Conservation (phyloP, 768 basidiomycete genomes). For the Agrocybe pediades region DNA sequence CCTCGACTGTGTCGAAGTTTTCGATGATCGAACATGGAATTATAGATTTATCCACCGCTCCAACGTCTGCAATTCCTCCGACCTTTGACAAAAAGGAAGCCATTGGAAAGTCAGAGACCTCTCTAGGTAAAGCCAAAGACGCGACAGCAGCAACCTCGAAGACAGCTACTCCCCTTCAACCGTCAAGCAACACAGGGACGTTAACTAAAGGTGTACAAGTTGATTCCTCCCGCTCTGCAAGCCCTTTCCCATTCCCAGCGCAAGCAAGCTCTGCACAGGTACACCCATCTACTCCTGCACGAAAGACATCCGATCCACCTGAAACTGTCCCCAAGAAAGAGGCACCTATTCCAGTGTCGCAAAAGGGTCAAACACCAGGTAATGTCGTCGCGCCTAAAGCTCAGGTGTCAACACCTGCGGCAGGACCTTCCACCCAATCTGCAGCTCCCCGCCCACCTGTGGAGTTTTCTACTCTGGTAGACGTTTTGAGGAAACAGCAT, state of each 20-base stretch:
- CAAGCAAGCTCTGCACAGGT: background rate
- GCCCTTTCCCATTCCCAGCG: no score
- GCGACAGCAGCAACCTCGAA: background rate
- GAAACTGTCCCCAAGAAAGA: background rate
- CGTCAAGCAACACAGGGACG: background rate
- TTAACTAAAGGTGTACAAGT: background rate
- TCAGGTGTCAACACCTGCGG: background rate
- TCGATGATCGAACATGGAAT: slow-evolving; percentile 2
- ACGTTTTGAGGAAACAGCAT: slow-evolving; percentile 2
- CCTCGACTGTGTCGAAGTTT: slow-evolving; percentile 4
- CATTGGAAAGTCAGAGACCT: background rate
- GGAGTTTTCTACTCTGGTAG: background rate
- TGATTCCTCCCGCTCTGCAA: no score
- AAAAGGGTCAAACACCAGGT: background rate
- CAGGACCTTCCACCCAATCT: background rate
- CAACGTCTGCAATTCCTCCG: slow-evolving; percentile 13
- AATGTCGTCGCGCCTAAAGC: background rate
- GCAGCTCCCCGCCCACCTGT: background rate
- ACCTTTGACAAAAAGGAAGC: slow-evolving; percentile 9
- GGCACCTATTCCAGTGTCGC: background rate
- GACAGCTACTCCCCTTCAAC: background rate
- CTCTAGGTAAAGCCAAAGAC: background rate
- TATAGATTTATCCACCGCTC: slow-evolving; percentile 7
- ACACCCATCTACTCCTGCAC: background rate
- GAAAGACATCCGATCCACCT: background rate